Base-by-base conservation (phyloP, 495 filamentous ascomycete genomes). In the Elaphomyces granulatus region DNA sequence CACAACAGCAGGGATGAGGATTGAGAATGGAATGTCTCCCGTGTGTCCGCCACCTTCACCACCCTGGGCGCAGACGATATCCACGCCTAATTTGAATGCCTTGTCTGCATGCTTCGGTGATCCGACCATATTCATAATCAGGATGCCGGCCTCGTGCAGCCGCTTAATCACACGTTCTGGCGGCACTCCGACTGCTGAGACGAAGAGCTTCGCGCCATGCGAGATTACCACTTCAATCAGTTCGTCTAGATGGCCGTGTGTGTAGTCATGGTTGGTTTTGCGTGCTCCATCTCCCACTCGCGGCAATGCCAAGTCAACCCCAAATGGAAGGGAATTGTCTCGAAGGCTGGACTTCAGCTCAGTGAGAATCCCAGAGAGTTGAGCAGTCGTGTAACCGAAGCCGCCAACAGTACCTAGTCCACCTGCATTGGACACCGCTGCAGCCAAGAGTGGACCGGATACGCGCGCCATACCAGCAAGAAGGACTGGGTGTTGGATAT, bases 121-220 rank as follows among this genome's bases (percentile, higher is more conserved):
- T 0, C 86, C 86, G n/a, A 92, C 85, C 86, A 94, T 94, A 54
- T 92, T 94, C 85, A 92, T 92, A 16, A 92, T 66, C 34, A 88
- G 52, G 20, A 94, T 77, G 1, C 80, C 81, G 0, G 75, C 80
- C 8, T 65, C 66, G 49, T 94, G 86, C 15, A 94, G 63, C 28
- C 71, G 54, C 50, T 82, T 73, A 20, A 94, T 74, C 2, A 81
- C 71, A 32, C 54, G 59, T 37, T 62, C 60, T 0, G 84, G 83
- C 9, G 85, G 85, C 2, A 92, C 78, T 12, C 86, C 86, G 0
- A 94, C 83, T 0, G 86, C 86, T 31, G 63, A 73, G 38, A 92
- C 82, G 52, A 94, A 94, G 36, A 92, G 60, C 56, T 64, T 73
- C n/a, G 85, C 77, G 18, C 80, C 76, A 48, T 82, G 78, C 40